phyloP scores from a whole-genome alignment of 306 rosid genomes.

The Casuarina glauca region DNA sequence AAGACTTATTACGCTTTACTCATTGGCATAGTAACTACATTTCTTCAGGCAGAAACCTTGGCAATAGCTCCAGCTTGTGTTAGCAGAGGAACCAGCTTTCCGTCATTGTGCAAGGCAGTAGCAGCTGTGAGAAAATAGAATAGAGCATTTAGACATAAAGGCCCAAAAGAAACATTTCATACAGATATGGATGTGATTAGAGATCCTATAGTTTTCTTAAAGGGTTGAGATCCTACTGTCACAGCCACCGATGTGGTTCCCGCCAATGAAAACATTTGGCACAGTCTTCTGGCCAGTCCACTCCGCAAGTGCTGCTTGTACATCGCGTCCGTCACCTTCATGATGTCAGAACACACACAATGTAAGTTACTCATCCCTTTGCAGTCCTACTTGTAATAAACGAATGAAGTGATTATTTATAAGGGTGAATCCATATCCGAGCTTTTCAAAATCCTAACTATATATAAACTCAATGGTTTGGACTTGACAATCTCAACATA shows the following conservation, averaged over 20 bases:
- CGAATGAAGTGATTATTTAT: background rate
- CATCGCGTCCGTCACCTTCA: constrained; percentile 78
- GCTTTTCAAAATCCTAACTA: background rate
- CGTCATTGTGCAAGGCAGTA: constrained; percentile 48
- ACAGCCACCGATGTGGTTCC: constrained; percentile 93
- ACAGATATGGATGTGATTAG: background rate
- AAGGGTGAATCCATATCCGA: background rate
- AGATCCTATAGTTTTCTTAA: background rate
- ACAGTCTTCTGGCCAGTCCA: constrained; percentile 82
- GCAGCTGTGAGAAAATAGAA: constrained; percentile 54
- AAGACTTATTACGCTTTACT: background rate
- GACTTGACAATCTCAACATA: no score
- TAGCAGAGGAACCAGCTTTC: constrained; percentile 69
- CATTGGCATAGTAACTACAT: background rate
- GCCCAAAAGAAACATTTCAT: constrained; percentile 1
- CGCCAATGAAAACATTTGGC: constrained; percentile 90
- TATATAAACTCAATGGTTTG: background rate
- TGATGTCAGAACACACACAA: constrained; percentile 13
- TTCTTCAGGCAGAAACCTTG: constrained; percentile 35
- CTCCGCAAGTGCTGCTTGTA: constrained; percentile 67
- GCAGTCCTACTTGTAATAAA: background rate
- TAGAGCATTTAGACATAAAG: constrained; percentile 2
- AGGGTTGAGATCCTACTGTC: constrained; percentile 53
- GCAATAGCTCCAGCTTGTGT: constrained; percentile 63
- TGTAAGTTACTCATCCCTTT: background rate